Percentiles rank a stretch among this genome's conserved stretches.
phyloP scores from a whole-genome alignment of 495 filamentous ascomycete genomes.

The Chaetomium cochliodes region DNA sequence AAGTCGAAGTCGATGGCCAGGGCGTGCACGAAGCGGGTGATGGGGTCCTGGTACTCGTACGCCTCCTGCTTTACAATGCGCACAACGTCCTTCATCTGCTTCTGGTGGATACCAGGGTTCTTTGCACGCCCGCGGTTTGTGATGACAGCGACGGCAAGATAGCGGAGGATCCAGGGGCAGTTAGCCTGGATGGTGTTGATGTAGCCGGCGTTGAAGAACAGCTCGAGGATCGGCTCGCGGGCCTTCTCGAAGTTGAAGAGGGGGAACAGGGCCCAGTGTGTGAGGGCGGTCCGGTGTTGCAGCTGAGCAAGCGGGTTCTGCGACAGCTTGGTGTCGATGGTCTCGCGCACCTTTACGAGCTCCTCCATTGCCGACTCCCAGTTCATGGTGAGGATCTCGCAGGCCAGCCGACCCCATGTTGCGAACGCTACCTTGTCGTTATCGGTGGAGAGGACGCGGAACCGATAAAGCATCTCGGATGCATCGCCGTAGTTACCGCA shows the following conservation, averaged over 20 bases:
- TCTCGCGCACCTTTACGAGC: slow-evolving; percentile 87
- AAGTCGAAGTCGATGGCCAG: slow-evolving; percentile 98
- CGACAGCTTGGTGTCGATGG: slow-evolving; percentile 87
- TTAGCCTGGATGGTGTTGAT: slow-evolving; percentile 99
- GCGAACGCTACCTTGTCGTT: slow-evolving; percentile 93
- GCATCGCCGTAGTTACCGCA: slow-evolving; percentile 89
- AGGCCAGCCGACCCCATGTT: slow-evolving; percentile 94
- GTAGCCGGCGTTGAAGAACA: slow-evolving; percentile 93
- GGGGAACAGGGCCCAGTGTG: slow-evolving; percentile 98
- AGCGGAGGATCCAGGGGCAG: slow-evolving; percentile 95
- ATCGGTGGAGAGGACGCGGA: slow-evolving; percentile 94
- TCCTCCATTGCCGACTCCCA: slow-evolving; percentile 98
- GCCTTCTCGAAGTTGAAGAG: slow-evolving; percentile 97
- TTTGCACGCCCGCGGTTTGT: slow-evolving; percentile 83
- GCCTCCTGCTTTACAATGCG: slow-evolving; percentile 92
- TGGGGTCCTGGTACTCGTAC: slow-evolving; percentile 94
- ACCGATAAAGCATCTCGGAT: slow-evolving; percentile 87
- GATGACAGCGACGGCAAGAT: slow-evolving; percentile 92
- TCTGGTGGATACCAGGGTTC: slow-evolving; percentile 86
- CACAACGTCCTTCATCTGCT: slow-evolving; percentile 95
- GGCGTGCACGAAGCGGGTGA: slow-evolving; percentile 94
- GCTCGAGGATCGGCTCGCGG: slow-evolving; percentile 84
- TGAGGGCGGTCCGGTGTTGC: slow-evolving; percentile 89
- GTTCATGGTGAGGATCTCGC: slow-evolving; percentile 85
- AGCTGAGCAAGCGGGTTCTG: slow-evolving; percentile 94